Conservation (phyloP, 306 rosid species). For the Erythrophleum fordii region DNA sequence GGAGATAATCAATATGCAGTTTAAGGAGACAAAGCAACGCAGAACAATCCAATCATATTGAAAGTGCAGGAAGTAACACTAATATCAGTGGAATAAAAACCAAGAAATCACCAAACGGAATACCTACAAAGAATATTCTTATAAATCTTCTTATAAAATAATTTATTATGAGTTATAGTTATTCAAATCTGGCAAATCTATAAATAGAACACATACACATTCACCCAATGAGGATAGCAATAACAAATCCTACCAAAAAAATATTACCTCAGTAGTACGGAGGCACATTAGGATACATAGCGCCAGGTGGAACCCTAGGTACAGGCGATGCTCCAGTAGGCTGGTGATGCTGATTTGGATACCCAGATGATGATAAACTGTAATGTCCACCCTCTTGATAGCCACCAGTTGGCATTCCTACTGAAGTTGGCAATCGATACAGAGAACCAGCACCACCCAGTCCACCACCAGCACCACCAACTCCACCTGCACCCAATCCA, state of each 20-base stretch:
- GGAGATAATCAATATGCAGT: background rate
- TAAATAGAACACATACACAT: background rate
- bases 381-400: conserved; percentile 81
- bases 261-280: conserved; percentile 88
- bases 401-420: conserved; percentile 73
- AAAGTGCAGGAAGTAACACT: background rate
- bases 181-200: background rate
- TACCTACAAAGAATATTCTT: background rate
- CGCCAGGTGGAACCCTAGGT: conserved; percentile 85
- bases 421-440: conserved; percentile 77
- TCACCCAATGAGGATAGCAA: background rate
- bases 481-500: conserved; percentile 37
- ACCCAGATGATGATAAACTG: conserved; percentile 61
- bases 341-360: conserved; percentile 83
- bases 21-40: background rate
- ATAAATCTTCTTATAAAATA: background rate
- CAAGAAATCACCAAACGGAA: background rate
- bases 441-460: conserved; percentile 58
- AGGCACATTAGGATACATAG: conserved; percentile 83
- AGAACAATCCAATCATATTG: background rate
- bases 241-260: background rate
- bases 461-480: conserved; percentile 44
- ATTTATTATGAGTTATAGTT: background rate
- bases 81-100: background rate
- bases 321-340: conserved; percentile 74